phyloP scores from a whole-genome alignment of 805 yeast species.

The Pichia gijzeniarum region DNA sequence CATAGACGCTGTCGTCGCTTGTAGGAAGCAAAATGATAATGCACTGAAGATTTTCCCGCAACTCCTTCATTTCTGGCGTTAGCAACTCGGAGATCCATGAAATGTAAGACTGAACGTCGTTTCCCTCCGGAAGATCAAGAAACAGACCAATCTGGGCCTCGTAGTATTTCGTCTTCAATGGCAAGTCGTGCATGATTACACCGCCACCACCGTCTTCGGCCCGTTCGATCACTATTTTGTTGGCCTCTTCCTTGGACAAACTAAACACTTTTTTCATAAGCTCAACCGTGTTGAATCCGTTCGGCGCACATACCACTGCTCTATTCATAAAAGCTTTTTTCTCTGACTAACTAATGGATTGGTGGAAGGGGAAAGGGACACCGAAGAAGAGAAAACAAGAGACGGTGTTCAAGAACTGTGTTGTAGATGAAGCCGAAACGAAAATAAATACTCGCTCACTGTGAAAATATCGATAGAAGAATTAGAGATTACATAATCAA shows the following conservation, averaged over 20 bases:
- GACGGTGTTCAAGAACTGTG: too few relatives aligned
- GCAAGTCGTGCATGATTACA: slow-evolving; percentile 20
- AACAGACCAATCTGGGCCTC: slow-evolving; percentile 23
- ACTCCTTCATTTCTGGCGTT: slow-evolving; percentile 33
- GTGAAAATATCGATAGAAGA: too few relatives aligned
- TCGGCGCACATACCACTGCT: slow-evolving; percentile 1
- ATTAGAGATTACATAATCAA: too few relatives aligned
- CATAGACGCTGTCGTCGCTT: neutral
- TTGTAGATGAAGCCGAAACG: too few relatives aligned
- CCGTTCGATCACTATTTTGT: neutral
- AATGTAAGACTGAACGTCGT: slow-evolving; percentile 19
- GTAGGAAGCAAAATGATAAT: neutral
- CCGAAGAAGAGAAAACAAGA: too few relatives aligned
- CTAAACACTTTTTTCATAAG: neutral
- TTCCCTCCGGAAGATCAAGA: slow-evolving; percentile 27
- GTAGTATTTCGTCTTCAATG: slow-evolving; percentile 24
- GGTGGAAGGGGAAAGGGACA: too few relatives aligned
- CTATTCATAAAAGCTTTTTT: slow-evolving; percentile 9
- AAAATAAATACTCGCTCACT: too few relatives aligned
- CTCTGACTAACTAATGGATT: too few relatives aligned
- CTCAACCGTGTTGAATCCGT: neutral
- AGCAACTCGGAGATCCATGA: slow-evolving; percentile 37
- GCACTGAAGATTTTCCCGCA: slow-evolving; percentile 37
- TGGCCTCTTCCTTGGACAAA: neutral
- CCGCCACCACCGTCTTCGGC: slow-evolving; percentile 20